Conservation (phyloP, 73 alveolate genomes). For the Diophrys sp. region DNA sequence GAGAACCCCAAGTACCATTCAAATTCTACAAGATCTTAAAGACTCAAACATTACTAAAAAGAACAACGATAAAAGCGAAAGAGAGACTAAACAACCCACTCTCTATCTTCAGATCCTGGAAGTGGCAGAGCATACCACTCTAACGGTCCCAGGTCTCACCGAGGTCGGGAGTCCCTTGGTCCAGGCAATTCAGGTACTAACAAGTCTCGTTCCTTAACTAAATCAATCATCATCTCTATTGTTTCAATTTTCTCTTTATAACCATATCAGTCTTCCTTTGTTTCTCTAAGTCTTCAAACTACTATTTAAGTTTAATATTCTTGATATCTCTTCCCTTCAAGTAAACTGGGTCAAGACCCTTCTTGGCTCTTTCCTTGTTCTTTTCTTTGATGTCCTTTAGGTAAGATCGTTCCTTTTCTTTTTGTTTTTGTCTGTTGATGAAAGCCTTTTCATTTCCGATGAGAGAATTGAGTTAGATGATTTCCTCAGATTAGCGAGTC, state of each 20-base stretch:
- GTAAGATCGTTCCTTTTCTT: background rate
- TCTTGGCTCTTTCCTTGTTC: constrained; percentile 3
- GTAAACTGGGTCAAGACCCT: constrained; percentile 8
- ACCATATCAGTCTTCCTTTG: background rate
- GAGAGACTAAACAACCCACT: too few species aligned
- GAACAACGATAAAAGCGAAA: too few species aligned
- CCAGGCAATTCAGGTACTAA: too few species aligned
- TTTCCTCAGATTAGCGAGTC: background rate
- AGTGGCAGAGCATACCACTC: too few species aligned
- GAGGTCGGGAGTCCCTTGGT: too few species aligned
- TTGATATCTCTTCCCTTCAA: constrained; percentile 1
- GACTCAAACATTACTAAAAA: too few species aligned
- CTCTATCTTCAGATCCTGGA: too few species aligned
- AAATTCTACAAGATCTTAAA: too few species aligned
- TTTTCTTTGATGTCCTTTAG: constrained; percentile 1
- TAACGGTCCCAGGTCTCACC: too few species aligned
- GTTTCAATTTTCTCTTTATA: background rate
- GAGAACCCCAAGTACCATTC: too few species aligned
- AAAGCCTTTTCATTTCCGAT: background rate
- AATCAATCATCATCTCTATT: background rate
- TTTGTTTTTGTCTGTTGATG: background rate
- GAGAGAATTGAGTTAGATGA: background rate
- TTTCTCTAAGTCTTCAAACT: constrained; percentile 9
- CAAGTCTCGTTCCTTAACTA: too few species aligned
- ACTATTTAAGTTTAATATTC: background rate